Evolutionary conservation across 768 basidiomycete species (phyloP), one percentile per base, ranked within the genome.

Genomic region (Mycena venus): DNA sequence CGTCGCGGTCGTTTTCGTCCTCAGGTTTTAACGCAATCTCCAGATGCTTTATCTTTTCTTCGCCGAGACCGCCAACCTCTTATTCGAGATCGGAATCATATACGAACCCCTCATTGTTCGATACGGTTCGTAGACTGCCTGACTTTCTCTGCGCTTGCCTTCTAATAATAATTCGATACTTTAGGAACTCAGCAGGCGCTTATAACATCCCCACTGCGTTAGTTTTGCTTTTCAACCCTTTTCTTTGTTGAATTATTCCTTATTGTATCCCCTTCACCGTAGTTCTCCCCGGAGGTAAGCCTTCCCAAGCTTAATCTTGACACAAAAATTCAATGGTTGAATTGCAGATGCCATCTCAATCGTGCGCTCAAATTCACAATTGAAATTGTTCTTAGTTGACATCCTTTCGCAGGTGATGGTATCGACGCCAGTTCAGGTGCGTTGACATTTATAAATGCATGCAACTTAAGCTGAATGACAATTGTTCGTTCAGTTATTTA

Each of bases 401-500:
- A 6, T 4, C 2, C 14, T 2, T 9, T 64, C 10, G 1, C 15
- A 74, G 73, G 73, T 74, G 27, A 3, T 53, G 40, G 67, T 61
- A 2, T 76, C 75, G 4, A 76, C 75, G 9, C 75, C 75, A 11
- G 69, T 76, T 4, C 75, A 76, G 47, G n/a, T n/a, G n/a, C n/a
- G n/a, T n/a, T n/a, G n/a, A n/a, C n/a, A n/a, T n/a, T n/a, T n/a
- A n/a, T n/a, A n/a, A n/a, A n/a, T n/a, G n/a, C n/a, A n/a, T n/a
- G n/a, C n/a, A n/a, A n/a, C n/a, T n/a, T n/a, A n/a, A n/a, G n/a
- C n/a, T n/a, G n/a, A n/a, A n/a, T n/a, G n/a, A n/a, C n/a, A n/a
- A n/a, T n/a, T n/a, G n/a, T n/a, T n/a, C n/a, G 69, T 76, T 4
- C 75, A 76, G 47, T 8, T 75, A 8, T 76, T 76, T 49, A 76